Percentiles rank a stretch among this genome's conserved stretches.
Evolutionary conservation across 2,329 filamentous ascomycete genomes (phyloP).

Genomic region (Fusarium tuaranense): DNA sequence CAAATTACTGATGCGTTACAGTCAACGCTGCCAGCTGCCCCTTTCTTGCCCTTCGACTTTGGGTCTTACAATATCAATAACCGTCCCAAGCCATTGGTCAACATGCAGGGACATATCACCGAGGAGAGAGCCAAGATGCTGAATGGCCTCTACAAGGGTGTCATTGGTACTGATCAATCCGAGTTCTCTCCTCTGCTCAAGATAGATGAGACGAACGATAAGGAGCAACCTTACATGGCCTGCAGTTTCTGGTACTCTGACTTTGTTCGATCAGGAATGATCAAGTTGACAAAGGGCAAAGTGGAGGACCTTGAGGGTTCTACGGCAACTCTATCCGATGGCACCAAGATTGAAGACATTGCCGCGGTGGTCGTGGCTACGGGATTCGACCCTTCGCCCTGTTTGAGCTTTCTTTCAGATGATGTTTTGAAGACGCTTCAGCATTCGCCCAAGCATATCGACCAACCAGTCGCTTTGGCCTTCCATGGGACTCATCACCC

Average conservation of each 20-base stretch:
- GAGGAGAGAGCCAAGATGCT: slow-evolving; percentile 65
- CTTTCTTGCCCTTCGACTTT: slow-evolving; percentile 80
- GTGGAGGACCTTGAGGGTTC: slow-evolving; percentile 49
- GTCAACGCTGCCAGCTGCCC: slow-evolving; percentile 61
- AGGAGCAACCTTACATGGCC: slow-evolving; percentile 72
- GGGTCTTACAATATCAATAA: slow-evolving; percentile 76
- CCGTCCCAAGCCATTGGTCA: slow-evolving; percentile 68
- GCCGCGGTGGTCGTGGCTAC: slow-evolving; percentile 80
- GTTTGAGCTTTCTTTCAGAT: slow-evolving; percentile 72
- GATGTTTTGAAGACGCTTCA: slow-evolving; percentile 68
- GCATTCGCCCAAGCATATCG: slow-evolving; percentile 64
- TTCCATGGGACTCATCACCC: slow-evolving; percentile 75
- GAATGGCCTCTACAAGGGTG: slow-evolving; percentile 62
- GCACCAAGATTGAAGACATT: slow-evolving; percentile 62
- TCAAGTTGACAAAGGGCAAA: slow-evolving; percentile 64
- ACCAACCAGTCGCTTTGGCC: slow-evolving; percentile 74
- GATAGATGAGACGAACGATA: slow-evolving; percentile 54
- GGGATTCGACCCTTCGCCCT: slow-evolving; percentile 75
- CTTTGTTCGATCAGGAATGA: slow-evolving; percentile 75
- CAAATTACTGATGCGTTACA: slow-evolving; percentile 32
- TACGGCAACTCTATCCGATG: slow-evolving; percentile 49
- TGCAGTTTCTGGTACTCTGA: slow-evolving; percentile 80
- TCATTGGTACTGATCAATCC: slow-evolving; percentile 67
- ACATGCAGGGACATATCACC: slow-evolving; percentile 74
- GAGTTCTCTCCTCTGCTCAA: slow-evolving; percentile 58